phyloP scores from a whole-genome alignment of 73 alveolate species.

The Breviolum minutum region DNA sequence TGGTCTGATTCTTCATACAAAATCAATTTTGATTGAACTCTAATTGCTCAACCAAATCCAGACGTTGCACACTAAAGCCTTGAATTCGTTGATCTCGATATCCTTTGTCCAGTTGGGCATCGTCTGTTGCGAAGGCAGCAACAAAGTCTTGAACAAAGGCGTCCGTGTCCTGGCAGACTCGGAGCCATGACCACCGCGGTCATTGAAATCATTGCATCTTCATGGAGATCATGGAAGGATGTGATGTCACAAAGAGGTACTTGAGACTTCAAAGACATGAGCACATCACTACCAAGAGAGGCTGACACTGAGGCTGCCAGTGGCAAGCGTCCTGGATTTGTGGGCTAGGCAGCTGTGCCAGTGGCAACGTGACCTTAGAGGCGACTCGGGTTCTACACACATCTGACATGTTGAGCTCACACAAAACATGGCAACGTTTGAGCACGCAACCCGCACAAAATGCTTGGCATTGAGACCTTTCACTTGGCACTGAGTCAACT shows the following conservation, averaged over 20 bases:
- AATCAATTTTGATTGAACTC: too few species aligned
- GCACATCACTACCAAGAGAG: background rate
- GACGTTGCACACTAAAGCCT: background rate
- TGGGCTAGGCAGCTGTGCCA: slow-evolving; percentile 55
- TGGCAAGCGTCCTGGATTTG: background rate
- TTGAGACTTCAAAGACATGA: background rate
- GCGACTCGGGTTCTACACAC: too few species aligned
- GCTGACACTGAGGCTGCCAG: background rate
- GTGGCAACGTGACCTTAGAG: slow-evolving; percentile 44
- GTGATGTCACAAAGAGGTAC: background rate
- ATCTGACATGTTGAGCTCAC: background rate
- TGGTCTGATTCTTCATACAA: too few species aligned
- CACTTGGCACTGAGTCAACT: background rate
- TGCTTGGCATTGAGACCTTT: slow-evolving; percentile 62
- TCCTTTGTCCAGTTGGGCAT: background rate
- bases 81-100: background rate
- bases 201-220: background rate
- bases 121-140: background rate
- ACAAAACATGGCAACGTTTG: background rate
- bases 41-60: too few species aligned
- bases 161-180: background rate
- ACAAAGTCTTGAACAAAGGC: slow-evolving; percentile 50
- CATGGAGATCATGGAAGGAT: background rate
- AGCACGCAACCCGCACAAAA: background rate
- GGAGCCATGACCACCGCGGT: background rate